Evolutionary conservation across 352 stramenopile species (phyloP).

Genomic region (Thraustotheca clavata): DNA sequence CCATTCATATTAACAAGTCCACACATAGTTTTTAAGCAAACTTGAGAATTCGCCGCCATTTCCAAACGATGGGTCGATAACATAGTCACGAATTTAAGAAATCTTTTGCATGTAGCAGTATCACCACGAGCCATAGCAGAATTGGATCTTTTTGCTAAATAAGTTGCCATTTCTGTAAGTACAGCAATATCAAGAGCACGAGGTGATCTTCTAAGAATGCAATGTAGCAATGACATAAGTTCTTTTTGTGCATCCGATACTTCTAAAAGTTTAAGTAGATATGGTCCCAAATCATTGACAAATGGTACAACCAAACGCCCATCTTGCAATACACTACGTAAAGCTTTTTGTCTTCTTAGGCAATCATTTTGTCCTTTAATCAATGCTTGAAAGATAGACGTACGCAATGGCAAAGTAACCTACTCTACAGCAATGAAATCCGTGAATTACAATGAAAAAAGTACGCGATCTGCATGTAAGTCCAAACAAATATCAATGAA

Average conservation of each 20-base stretch:
- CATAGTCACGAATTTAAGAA: slow-evolving; percentile 69
- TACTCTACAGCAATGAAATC: not conserved
- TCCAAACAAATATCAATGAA: slow-evolving; percentile 56
- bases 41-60: slow-evolving; percentile 44
- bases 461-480: slow-evolving; percentile 47
- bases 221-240: slow-evolving; percentile 62
- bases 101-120: slow-evolving; percentile 58
- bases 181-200: slow-evolving; percentile 47
- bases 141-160: slow-evolving; percentile 59
- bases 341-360: slow-evolving; percentile 45
- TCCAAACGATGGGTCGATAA: slow-evolving; percentile 47
- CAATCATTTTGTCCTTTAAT: slow-evolving; percentile 43
- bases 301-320: slow-evolving; percentile 61
- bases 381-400: slow-evolving; percentile 19
- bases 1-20: slow-evolving; percentile 62
- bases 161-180: slow-evolving; percentile 55
- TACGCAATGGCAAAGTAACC: not conserved
- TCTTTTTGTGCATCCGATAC: slow-evolving; percentile 76
- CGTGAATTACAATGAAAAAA: slow-evolving; percentile 45
- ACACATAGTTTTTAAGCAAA: slow-evolving; percentile 63
- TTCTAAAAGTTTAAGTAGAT: slow-evolving; percentile 63
- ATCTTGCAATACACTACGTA: slow-evolving; percentile 56
- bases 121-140: slow-evolving; percentile 64
- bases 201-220: slow-evolving; percentile 52
- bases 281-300: slow-evolving; percentile 54